These are phyloP conservation scores for Hebeloma cylindrosporum DNA, from an alignment of 768 basidiomycete species.

Conservation along the genomic window DNA sequence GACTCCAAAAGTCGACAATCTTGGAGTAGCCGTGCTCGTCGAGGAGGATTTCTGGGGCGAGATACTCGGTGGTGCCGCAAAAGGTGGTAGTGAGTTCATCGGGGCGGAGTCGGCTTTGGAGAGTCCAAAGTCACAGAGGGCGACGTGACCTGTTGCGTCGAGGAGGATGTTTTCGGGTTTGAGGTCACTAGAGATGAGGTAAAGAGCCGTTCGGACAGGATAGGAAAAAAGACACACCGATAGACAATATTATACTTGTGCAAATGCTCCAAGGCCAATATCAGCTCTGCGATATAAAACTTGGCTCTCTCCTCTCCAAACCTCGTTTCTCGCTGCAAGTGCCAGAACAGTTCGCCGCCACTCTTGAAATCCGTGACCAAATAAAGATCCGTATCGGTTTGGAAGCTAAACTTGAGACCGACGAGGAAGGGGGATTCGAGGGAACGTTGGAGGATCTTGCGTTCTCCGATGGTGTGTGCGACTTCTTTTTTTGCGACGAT, in stretches of 20 bases:
- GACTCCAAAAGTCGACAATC: conserved; percentile 97
- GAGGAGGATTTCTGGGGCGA: conserved; percentile 97
- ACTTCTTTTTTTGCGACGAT: conserved; percentile 99
- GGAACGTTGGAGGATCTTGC: conserved; percentile 95
- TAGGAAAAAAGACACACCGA: conserved; percentile 51
- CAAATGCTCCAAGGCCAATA: conserved; percentile 92
- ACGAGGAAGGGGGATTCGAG: conserved; percentile 96
- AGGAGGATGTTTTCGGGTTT: conserved; percentile 99
- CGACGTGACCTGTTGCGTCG: conserved; percentile 97
- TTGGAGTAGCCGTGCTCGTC: conserved; percentile 99
- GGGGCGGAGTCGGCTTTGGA: conserved; percentile 93
- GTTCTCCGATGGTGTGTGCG: conserved; percentile 98
- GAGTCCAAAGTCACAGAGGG: conserved; percentile 96
- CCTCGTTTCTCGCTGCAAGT: conserved; percentile 91
- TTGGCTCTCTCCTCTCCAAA: conserved; percentile 92
- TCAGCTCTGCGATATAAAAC: conserved; percentile 96
- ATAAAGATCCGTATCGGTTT: conserved; percentile 92
- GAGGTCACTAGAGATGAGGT: conserved; percentile 60
- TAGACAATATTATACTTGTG: conserved; percentile 97
- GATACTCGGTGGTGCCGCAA: conserved; percentile 98
- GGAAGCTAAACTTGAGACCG: conserved; percentile 97
- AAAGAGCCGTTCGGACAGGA: conserved; percentile 1
- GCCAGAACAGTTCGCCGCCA: conserved; percentile 98
- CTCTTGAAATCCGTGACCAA: conserved; percentile 99
- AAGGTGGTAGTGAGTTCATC: conserved; percentile 99